A percentile compares a stretch with the other conserved stretches of the same genome.
Evolutionary conservation across 108 stramenopile genomes (phyloP).

Genomic region (Cyclotella cryptica): DNA sequence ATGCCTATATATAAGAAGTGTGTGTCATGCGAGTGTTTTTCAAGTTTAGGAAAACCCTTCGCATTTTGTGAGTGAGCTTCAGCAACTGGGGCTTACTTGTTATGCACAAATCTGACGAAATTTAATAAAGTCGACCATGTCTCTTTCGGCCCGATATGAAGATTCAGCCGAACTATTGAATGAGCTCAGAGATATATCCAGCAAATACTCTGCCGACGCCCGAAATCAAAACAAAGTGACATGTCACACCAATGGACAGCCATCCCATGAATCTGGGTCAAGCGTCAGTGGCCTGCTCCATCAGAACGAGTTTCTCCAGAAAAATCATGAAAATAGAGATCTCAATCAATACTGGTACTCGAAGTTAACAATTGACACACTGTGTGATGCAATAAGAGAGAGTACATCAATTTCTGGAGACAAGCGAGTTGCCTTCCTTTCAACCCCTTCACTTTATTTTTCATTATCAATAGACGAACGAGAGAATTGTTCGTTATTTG

Average conservation of each 20-base stretch:
- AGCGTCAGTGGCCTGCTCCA: no score
- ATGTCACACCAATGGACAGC: neutral
- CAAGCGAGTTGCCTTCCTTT: conserved; percentile 65
- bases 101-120: no score
- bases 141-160: neutral
- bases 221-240: conserved; percentile 6
- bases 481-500: conserved; percentile 60
- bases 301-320: conserved; percentile 24
- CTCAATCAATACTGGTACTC: conserved; percentile 90
- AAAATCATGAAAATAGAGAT: conserved; percentile 46
- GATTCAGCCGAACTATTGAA: conserved; percentile 20
- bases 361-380: conserved; percentile 53
- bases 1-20: no score
- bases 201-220: conserved; percentile 5
- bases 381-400: conserved; percentile 53
- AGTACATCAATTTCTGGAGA: conserved; percentile 17
- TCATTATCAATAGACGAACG: conserved; percentile 51
- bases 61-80: no score
- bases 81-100: neutral
- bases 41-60: neutral
- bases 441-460: conserved; percentile 78
- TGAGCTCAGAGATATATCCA: conserved; percentile 35
- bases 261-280: neutral
- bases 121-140: neutral
- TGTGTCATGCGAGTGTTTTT: neutral